Base-by-base conservation (phyloP, 2,329 filamentous ascomycete genomes). In the Chaetomium globosum region DNA sequence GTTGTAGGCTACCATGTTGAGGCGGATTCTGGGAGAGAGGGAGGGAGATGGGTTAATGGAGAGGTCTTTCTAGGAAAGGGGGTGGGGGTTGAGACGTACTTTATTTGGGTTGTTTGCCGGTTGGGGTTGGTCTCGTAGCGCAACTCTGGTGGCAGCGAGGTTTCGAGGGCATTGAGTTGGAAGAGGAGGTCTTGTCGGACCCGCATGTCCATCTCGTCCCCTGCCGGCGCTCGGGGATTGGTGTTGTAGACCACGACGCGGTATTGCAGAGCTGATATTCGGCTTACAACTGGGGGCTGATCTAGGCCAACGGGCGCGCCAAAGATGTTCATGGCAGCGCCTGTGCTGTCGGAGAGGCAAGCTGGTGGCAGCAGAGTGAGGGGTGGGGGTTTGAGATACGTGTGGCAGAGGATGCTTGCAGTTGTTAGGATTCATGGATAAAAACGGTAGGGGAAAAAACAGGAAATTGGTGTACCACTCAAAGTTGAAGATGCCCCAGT, bases 401-500 rank as follows among this genome's bases (percentile, higher is more conserved):
- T 51, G 28, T 63, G 23, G 28, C 59, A 57, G 6, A 67, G 36
- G 2, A 67, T n/a, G 54, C 59, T 61, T 7, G 51, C 4, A 36
- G 21, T 2, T 26, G 48, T 51, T 51, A 51, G 48, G 9, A 12
- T 26, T 4, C 9, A 12, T 7, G 48, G 13, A 26, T 26, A 7
- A 10, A 51, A 12, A 16, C 21, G 13, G 36, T 5, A 4, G 1
- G 36, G 3, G 5, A 39, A 13, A 4, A 16, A 39, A 39, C 12
- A 39, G 19, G 36, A 19, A 19, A 39, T 16, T 39, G 28, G 7
- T 30, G 28, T 62, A 64, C 66, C 52, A 54, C 33, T 68, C 66
- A 23, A 68, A 36, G 7, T 61, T 28, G 43, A 64, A 68, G 1
- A 65, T 36, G 12, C 63, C 63, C 66, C 66, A 68, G 13, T 28